Percentiles rank a stretch among this genome's conserved stretches.
phyloP scores from a whole-genome alignment of 345 rosid genomes.

The Passiflora organensis region DNA sequence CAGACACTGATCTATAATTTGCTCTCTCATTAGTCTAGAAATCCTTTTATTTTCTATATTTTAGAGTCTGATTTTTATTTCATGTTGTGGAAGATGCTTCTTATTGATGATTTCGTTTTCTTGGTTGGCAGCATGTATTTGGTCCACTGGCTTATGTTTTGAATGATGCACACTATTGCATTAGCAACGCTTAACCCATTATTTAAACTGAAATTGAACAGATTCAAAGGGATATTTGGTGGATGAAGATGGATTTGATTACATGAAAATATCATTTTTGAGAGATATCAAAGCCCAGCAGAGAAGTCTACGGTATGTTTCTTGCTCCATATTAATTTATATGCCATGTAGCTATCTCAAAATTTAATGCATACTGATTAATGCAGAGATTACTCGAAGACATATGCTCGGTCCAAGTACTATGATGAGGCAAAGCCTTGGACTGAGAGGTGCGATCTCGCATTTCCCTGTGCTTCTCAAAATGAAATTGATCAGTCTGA shows the following conservation, averaged over 20 bases:
- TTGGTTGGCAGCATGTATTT: no score
- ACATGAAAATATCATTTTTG: conserved; percentile 87
- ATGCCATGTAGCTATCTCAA: conserved; percentile 8
- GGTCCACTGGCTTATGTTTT: no score
- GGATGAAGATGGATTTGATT: conserved; percentile 97
- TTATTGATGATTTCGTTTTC: no score
- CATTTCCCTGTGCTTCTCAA: conserved; percentile 91
- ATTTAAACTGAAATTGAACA: conserved; percentile 17
- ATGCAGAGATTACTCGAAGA: conserved; percentile 93
- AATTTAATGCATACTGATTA: conserved; percentile 13
- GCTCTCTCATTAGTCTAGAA: no score
- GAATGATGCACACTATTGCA: not conserved
- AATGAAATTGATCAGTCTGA: conserved; percentile 95
- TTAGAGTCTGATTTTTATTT: no score
- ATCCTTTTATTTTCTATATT: no score
- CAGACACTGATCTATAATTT: no score
- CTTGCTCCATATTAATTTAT: not conserved
- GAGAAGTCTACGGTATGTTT: conserved; percentile 76
- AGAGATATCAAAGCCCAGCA: conserved; percentile 96
- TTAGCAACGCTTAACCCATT: not conserved
- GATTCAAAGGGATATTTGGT: conserved; percentile 95
- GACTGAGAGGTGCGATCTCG: conserved; percentile 92
- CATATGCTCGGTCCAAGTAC: conserved; percentile 95
- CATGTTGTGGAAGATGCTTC: no score
- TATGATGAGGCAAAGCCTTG: conserved; percentile 96